Conservation (phyloP, 495 filamentous ascomycete species). For the Penicillium angulare region DNA sequence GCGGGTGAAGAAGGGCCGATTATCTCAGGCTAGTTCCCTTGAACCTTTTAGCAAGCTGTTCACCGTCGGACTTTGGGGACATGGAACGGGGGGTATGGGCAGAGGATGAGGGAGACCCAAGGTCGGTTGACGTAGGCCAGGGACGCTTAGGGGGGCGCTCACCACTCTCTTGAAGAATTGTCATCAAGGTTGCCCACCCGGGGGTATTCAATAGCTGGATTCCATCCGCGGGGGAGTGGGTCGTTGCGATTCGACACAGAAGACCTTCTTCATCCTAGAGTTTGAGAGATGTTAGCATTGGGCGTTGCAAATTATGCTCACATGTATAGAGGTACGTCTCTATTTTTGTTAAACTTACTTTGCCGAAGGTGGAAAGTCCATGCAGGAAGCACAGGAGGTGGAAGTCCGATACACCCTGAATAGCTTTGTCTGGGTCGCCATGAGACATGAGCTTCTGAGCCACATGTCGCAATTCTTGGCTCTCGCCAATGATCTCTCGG, state of each 20-base stretch:
- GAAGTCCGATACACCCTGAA: slow-evolving; percentile 80
- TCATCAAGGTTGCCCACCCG: slow-evolving; percentile 90
- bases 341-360: slow-evolving; percentile 63
- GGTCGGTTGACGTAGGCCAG: slow-evolving; percentile 46
- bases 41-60: slow-evolving; percentile 97
- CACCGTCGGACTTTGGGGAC: slow-evolving; percentile 52
- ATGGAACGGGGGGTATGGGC: slow-evolving; percentile 33
- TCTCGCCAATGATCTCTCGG: slow-evolving; percentile 77
- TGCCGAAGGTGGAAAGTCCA: slow-evolving; percentile 72
- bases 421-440: slow-evolving; percentile 59
- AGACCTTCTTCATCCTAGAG: slow-evolving; percentile 84
- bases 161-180: slow-evolving; percentile 93
- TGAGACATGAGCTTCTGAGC: slow-evolving; percentile 59
- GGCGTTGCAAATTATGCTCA: no score
- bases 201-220: slow-evolving; percentile 77
- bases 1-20: slow-evolving; percentile 18
- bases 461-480: slow-evolving; percentile 68
- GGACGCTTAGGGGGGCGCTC: slow-evolving; percentile 88
- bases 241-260: slow-evolving; percentile 77
- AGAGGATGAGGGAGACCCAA: slow-evolving; percentile 23
- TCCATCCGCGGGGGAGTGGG: slow-evolving; percentile 72
- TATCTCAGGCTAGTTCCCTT: slow-evolving; percentile 93
- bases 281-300: background rate
- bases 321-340: no score
- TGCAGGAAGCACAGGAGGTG: slow-evolving; percentile 88